Evolutionary conservation across 2,329 filamentous ascomycete species (phyloP), one percentile per base, ranked within the genome.

Genomic region (Exophiala aquamarina): DNA sequence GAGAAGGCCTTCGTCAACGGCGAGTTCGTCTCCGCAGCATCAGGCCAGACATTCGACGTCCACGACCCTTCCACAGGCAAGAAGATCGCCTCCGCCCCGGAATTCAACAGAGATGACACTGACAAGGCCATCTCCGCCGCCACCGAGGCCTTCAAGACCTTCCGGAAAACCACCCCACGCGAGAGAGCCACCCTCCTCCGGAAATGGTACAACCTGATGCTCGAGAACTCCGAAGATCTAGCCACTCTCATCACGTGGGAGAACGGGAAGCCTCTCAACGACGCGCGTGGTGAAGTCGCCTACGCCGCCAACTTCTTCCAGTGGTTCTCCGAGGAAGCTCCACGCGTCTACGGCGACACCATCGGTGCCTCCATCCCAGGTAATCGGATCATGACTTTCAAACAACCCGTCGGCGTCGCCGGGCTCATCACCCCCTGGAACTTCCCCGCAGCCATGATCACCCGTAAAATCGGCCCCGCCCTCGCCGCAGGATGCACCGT

Each of bases 401-500:
- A 79, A 61, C 77, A 87, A 65, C 83, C 84, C 0, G 77, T 87
- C 7, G 83, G 84, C 47, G 83, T 87, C 2, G 82, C 78, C 56
- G 83, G 81, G 31, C 66, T 86, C 32, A 83, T 87, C 55, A 84
- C 82, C 10, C 84, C 83, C 19, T 83, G 80, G 81, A 84, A 84
- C 66, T 84, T 84, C 61, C 74, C 74, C 4, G 73, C 73, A 18
- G 74, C 74, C 2, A 77, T 77, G 74, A 72, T 77, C 37, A 76
- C 74, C 3, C 63, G 74, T 15, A 77, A 77, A 59, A 69, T 74
- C 26, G 74, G 63, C 1, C 73, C 81, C 4, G 81, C 80, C 8
- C 76, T 97, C 46, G 93, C 93, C 14, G 91, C 90, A n/a, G 93
- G 93, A 49, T 97, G 92, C 71, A 95, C 92, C 0, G 87, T 95